phyloP scores from a whole-genome alignment of 2,329 filamentous ascomycete genomes.

The Xylariaceae sp. region DNA sequence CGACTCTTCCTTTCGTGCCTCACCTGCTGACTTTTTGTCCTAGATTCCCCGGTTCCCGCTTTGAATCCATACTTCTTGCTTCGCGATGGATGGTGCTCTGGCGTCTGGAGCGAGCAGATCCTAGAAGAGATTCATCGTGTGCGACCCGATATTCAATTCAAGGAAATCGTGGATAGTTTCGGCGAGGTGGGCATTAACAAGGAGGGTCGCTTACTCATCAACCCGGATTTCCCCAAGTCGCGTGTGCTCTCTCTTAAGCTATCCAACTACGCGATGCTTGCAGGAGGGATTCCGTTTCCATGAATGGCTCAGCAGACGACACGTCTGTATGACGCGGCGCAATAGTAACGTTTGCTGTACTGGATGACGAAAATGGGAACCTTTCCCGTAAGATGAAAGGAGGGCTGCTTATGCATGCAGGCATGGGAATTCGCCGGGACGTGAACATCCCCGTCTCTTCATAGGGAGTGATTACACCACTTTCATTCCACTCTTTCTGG shows the following conservation, averaged over 20 bases:
- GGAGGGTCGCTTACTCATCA: constrained; percentile 52
- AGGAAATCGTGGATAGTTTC: constrained; percentile 59
- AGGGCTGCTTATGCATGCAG: not conserved
- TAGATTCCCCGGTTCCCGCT: constrained; percentile 63
- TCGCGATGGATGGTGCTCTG: constrained; percentile 54
- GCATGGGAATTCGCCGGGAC: constrained; percentile 1
- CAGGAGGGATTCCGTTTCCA: constrained; percentile 35
- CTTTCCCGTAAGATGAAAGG: not conserved
- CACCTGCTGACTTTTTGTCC: constrained; percentile 11
- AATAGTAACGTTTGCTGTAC: not conserved
- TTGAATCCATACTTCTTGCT: constrained; percentile 69
- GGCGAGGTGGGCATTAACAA: constrained; percentile 55
- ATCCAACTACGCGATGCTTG: constrained; percentile 50
- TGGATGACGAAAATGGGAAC: not conserved
- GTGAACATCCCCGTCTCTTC: not conserved
- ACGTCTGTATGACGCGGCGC: not conserved
- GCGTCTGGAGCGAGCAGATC: constrained; percentile 67
- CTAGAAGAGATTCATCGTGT: constrained; percentile 53
- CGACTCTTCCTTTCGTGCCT: not conserved
- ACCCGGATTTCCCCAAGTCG: constrained; percentile 48
- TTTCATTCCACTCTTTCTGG: not conserved
- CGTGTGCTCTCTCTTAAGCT: constrained; percentile 52
- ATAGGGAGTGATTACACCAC: not conserved
- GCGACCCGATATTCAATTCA: constrained; percentile 54
- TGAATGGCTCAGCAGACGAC: constrained; percentile 15